A percentile compares a stretch with the other conserved stretches of the same genome.
Evolutionary conservation across 306 rosid species (phyloP).

Genomic region (Styphnolobium japonicum): DNA sequence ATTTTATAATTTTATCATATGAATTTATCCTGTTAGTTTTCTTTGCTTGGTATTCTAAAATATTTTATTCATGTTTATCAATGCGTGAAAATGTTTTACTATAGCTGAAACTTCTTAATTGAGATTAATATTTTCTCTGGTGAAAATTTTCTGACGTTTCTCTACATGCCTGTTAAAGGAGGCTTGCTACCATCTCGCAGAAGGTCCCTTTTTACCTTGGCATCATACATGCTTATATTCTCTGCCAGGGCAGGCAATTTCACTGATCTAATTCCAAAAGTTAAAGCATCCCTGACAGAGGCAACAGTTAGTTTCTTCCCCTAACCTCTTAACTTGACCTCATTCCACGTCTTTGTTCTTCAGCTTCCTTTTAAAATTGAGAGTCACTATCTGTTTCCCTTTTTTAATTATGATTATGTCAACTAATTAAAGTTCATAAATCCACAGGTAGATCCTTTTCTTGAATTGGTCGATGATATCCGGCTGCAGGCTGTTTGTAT

Average conservation of each 20-base stretch:
- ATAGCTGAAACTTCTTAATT: slow-evolving; percentile 12
- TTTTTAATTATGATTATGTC: slow-evolving; percentile 2
- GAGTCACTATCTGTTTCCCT: background rate
- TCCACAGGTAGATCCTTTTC: slow-evolving; percentile 84
- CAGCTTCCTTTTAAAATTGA: slow-evolving; percentile 9
- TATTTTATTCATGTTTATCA: background rate
- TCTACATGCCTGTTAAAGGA: slow-evolving; percentile 49
- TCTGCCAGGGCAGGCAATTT: slow-evolving; percentile 73
- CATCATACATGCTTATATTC: slow-evolving; percentile 83
- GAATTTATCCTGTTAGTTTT: background rate
- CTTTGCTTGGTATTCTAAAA: background rate
- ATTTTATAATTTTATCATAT: no score
- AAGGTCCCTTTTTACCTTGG: slow-evolving; percentile 89
- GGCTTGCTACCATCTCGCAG: slow-evolving; percentile 78
- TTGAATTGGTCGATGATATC: slow-evolving; percentile 67
- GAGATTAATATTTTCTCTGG: slow-evolving; percentile 3
- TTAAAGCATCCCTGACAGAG: slow-evolving; percentile 65
- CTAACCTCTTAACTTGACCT: slow-evolving; percentile 17
- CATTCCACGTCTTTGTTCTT: slow-evolving; percentile 6
- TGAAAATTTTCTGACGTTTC: slow-evolving; percentile 32
- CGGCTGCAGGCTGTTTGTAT: slow-evolving; percentile 57
- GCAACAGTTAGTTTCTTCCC: slow-evolving; percentile 47
- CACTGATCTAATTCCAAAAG: slow-evolving; percentile 64
- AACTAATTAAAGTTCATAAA: slow-evolving; percentile 28
- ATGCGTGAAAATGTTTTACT: slow-evolving; percentile 5